Base-by-base conservation (phyloP, 2,329 filamentous ascomycete genomes). In the Colletotrichum sp. region DNA sequence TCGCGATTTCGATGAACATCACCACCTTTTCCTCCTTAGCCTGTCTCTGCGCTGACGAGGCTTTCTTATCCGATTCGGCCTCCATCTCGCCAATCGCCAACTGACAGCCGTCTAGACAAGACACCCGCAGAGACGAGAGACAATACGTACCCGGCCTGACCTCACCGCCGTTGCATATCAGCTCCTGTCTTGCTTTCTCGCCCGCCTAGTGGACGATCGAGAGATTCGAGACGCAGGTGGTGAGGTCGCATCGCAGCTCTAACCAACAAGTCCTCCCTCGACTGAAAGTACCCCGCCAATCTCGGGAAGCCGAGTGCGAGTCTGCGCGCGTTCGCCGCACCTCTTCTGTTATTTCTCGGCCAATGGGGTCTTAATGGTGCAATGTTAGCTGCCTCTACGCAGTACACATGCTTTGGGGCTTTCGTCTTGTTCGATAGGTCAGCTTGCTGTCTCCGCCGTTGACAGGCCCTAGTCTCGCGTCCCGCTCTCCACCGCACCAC, bases 131-230 rank as follows among this genome's bases (percentile, higher is more conserved):
- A 62, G 49, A 59, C 34, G 36, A 34, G 44, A 71, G 59, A 75
- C 52, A 49, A 30, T 72, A 59, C 63, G 52, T 72, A 57, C 26
- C n/a, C 59, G 12, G 12, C 16, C 24, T 34, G 32, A 67, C n/a
- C 26, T 76, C 73, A 73, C 73, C 73, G 70, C 73, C 71, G 64
- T 76, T 76, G 55, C 34, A 34, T n/a, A 64, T 73, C 55, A 28
- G 32, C 34, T 34, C 65, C 32, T 76, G 73, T 76, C 73, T 76
- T 52, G 21, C 24, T 73, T 34, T 24, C 12, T 24, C 18, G 39
- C 44, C 8, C 21, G 15, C 15, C 21, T 16, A 76, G 26, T 76
- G n/a, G 73, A 21, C 64, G 39, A 75, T 62, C 68, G 49, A 26
- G 15, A 28, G 32, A 34, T 57, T 62, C 68, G 34, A 26, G 15